Base-by-base conservation (phyloP, 768 basidiomycete species). In the Rubroboletus satanas region DNA sequence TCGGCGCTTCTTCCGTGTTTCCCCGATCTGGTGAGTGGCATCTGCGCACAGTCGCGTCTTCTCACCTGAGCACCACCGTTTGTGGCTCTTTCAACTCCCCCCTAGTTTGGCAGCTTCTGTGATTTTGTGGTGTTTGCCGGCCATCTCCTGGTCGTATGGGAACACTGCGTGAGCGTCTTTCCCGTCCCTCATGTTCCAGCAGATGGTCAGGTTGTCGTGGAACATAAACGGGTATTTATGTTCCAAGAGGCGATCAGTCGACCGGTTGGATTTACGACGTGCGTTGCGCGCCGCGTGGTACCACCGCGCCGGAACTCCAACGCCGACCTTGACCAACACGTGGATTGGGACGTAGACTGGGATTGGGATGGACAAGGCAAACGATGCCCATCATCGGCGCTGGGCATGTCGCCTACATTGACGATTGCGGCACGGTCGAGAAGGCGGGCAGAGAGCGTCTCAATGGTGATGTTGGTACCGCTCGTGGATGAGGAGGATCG, bases 181-280 rank as follows among this genome's bases (percentile, higher is more conserved):
- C 55, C 60, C 0, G 15, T 69, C 5, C 70, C 67, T 1, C 35
- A 10, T 2, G 31, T 69, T 33, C 69, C 69, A 10, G 53, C 37
- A 5, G 58, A 63, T 3, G 67, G 62, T 3, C 67, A 47, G 38
- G 45, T 51, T 15, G 41, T 65, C 9, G 54, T 67, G 29, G 60
- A 69, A 12, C 65, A 56, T 21, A 55, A 39, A 7, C 62, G 62
- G 18, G 62, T 69, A 15, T 71, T 67, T 45, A 54, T 69, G 45
- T 65, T 71, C 35, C 59, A 59, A 21, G 67, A 71, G 41, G 48
- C 55, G 21, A 49, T 69, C 45, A 32, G 49, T 26, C 57, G 54
- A 7, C 67, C 67, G 1, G 33, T 71, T 4, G 67, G 60, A 15
- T 69, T 69, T 12, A 71, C 69, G 33, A 58, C 69, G 18, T 69